phyloP scores from a whole-genome alignment of 2,329 filamentous ascomycete genomes.

The Epichloe sibirici region DNA sequence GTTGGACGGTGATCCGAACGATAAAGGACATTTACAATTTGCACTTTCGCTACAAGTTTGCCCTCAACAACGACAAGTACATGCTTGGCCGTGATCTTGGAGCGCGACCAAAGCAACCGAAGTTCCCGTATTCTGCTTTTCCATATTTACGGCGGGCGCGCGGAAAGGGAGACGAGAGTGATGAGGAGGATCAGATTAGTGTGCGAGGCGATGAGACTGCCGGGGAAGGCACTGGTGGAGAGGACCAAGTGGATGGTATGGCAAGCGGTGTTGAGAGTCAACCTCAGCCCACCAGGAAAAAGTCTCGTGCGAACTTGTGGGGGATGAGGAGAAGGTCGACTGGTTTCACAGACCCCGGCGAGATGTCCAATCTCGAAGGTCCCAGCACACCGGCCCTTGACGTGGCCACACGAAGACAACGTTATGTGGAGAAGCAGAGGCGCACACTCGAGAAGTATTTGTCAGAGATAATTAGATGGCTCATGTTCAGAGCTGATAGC shows the following conservation, averaged over 20 bases:
- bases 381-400: constrained; percentile 33
- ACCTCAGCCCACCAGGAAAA: constrained; percentile 27
- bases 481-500: constrained; percentile 93
- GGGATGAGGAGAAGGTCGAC: constrained; percentile 42
- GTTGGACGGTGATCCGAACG: constrained; percentile 82
- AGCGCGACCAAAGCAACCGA: constrained; percentile 66
- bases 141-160: constrained; percentile 77
- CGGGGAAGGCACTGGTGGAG: constrained; percentile 45
- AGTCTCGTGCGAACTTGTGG: constrained; percentile 41
- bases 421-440: constrained; percentile 73
- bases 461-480: constrained; percentile 86
- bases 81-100: constrained; percentile 57
- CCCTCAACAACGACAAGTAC: constrained; percentile 72
- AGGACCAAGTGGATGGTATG: constrained; percentile 41
- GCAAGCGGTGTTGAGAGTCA: constrained; percentile 23
- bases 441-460: constrained; percentile 81
- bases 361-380: constrained; percentile 29
- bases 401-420: constrained; percentile 28
- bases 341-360: constrained; percentile 32
- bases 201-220: constrained; percentile 31
- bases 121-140: constrained; percentile 80
- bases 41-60: constrained; percentile 85
- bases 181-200: constrained; percentile 51
- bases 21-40: constrained; percentile 85
- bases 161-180: constrained; percentile 66